These are phyloP conservation scores for Ascochyta clinopodiicola DNA, from an alignment of 2,329 filamentous ascomycete genomes.

Conservation along the genomic window DNA sequence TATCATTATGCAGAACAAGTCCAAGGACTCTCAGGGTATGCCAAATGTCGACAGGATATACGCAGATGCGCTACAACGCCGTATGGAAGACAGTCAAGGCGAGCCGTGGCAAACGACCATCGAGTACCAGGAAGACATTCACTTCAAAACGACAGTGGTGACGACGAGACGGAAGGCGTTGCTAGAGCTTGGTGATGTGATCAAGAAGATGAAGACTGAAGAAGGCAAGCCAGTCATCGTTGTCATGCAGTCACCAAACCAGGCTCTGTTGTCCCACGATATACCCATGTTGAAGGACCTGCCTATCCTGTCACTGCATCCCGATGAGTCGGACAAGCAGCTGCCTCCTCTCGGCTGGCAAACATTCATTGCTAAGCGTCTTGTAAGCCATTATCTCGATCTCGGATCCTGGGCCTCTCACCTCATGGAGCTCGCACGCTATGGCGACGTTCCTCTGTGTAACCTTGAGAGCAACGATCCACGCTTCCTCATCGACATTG, in stretches of 20 bases:
- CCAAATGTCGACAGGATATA: slow-evolving; percentile 93
- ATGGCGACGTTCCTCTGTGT: slow-evolving; percentile 92
- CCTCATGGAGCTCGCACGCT: slow-evolving; percentile 83
- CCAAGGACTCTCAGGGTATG: slow-evolving; percentile 80
- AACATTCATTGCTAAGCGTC: slow-evolving; percentile 79
- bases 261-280: slow-evolving; percentile 80
- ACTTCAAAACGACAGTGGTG: slow-evolving; percentile 86
- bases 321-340: slow-evolving; percentile 83
- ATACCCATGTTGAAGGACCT: slow-evolving; percentile 84
- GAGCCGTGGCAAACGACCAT: slow-evolving; percentile 82
- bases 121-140: slow-evolving; percentile 82
- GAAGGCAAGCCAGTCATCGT: slow-evolving; percentile 81
- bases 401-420: slow-evolving; percentile 93
- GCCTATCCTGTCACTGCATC: slow-evolving; percentile 79
- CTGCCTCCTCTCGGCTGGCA: slow-evolving; percentile 95
- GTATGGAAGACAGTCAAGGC: slow-evolving; percentile 69
- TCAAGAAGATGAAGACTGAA: slow-evolving; percentile 90
- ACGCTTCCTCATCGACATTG: slow-evolving; percentile 91
- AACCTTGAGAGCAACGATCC: slow-evolving; percentile 96
- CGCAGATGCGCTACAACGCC: slow-evolving; percentile 72
- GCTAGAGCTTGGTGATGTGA: slow-evolving; percentile 82
- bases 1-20: slow-evolving; percentile 85
- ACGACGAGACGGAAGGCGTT: slow-evolving; percentile 89
- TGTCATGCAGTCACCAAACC: slow-evolving; percentile 89
- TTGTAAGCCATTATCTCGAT: slow-evolving; percentile 89